Conservation (phyloP, 208 protist species). For the Tritrichomonas foetus region DNA sequence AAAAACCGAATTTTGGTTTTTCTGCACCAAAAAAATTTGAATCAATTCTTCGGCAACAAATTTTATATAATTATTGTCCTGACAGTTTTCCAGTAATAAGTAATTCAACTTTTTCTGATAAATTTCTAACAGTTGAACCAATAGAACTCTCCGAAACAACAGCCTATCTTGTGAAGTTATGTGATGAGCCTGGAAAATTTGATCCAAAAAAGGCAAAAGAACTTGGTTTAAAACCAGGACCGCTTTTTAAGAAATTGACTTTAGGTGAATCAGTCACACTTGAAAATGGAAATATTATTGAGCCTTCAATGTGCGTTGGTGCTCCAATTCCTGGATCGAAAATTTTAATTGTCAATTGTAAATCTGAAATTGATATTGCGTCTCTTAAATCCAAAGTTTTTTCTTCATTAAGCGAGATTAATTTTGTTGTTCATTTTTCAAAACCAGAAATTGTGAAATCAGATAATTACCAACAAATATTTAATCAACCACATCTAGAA, state of each 20-base stretch:
- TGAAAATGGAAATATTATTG: background rate
- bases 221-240: background rate
- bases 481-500: background rate
- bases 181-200: background rate
- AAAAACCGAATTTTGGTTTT: background rate
- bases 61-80: background rate
- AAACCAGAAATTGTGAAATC: background rate
- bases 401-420: background rate
- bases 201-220: background rate
- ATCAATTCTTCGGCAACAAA: background rate
- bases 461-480: background rate
- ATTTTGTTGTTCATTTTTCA: constrained; percentile 13
- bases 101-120: background rate
- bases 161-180: background rate
- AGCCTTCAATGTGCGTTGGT: background rate
- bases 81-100: background rate
- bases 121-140: background rate
- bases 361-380: background rate
- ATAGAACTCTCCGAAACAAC: background rate
- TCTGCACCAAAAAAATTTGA: background rate
- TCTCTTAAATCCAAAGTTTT: background rate
- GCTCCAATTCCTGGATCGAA: background rate
- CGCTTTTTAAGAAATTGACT: background rate
- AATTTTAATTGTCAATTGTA: background rate
- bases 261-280: background rate